Base-by-base conservation (phyloP, 2,329 filamentous ascomycete species). In the Fusarium sulawesiense region DNA sequence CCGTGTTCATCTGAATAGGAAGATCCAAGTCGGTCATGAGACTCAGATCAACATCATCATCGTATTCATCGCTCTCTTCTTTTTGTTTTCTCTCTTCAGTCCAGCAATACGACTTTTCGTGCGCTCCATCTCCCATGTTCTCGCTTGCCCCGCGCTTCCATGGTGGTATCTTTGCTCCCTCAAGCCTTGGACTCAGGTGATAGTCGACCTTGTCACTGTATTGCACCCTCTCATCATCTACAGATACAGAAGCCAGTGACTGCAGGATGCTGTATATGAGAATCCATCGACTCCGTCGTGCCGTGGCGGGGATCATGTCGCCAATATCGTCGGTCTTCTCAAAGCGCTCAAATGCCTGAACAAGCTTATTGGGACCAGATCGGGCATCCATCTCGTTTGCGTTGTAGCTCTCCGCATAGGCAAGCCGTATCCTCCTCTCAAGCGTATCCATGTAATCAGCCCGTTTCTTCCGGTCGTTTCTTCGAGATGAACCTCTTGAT, bases 181-280 rank as follows among this genome's bases (percentile, higher is more conserved):
- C 81, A 5, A 89, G 80, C 2, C 83, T 82, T 2, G 87, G 85
- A 16, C 83, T 86, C 10, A 90, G 80, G 72, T 89, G 87, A 73
- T 90, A 90, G 20, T 82, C 68, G 4, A 89, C 87, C 10, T 80
- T 81, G 8, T 86, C 83, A 6, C 80, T 81, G 76, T 87, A 86
- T 14, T 83, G 82, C 11, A 88, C 79, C 41, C 83, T 81, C 13
- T 85, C 86, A 1, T 84, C 82, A 62, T 90, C 88, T 3, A 89
- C 87, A 0, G 86, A 85, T 9, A 91, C 81, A 25, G 85, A 85
- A 4, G 87, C 87, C 3, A 90, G 82, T 1, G 85, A 86, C 76
- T 91, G 88, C 18, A 90, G 77, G 13, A 90, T 79, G 5, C 85
- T 86, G 71, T 90, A 90, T 23, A 90, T 83, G 6, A 90, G 79